Evolutionary conservation across 305 asterid genomes (phyloP), one percentile per base, ranked within the genome.

Genomic region (Striga hermonthica): DNA sequence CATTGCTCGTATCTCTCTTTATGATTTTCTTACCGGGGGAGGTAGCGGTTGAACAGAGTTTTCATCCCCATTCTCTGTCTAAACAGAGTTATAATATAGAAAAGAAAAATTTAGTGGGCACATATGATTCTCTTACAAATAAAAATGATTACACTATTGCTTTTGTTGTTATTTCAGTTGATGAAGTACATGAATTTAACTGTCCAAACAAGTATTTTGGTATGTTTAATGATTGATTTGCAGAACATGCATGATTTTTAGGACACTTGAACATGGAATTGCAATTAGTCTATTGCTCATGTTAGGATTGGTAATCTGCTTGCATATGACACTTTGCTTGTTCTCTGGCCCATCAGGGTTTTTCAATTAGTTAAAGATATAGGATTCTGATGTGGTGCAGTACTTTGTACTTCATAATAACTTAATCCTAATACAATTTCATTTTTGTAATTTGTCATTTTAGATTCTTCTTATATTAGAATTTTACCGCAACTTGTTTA

Each of bases 1-100:
- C 50, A 41, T 65, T 54, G 12, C 56, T 16, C 28, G 57, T 60
- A 3, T 39, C 15, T 60, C 61, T 28, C 10, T 65, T 65, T 28
- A 12, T 43, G 38, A 39, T 39, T 8, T 39, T 8, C 3, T 8
- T 39, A 39, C 9, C 6, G 1, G 9, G 1, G 9, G 6, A 39
- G 6, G 9, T 39, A 39, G 6, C 6, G 6, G 9, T 1, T 58
- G 15, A 58, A 54, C 57, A 22, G 28, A 22, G 11, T 59, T 44
- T 39, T 0, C 13, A 7, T 57, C 43, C 12, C 39, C n/a, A 10
- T 3, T 35, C 47, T n/a, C 16, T 36, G 22, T 31, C 34, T 57
- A 5, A 39, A 8, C 31, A 22, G 31, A 22, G 31, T 22, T 22
- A 22, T 1, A 22, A 22, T 22, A 22, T 22, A 22, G 31, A 22